Evolutionary conservation across 495 filamentous ascomycete species (phyloP).

Genomic region (Thozetella sp.): DNA sequence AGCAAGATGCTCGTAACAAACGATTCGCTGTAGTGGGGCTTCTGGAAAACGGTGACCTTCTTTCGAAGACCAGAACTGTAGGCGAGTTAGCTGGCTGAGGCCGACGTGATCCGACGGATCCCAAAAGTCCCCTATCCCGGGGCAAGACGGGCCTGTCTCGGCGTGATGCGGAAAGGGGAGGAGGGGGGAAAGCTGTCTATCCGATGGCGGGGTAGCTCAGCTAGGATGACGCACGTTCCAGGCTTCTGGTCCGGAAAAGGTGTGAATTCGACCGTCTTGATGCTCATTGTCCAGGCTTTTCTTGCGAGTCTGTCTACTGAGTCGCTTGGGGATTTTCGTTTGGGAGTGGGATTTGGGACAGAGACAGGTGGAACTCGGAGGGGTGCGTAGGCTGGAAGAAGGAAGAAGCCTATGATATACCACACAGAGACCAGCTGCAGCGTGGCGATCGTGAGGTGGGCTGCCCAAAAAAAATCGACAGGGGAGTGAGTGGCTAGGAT

Average conservation of each 20-base stretch:
- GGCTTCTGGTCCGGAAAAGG: slow-evolving; percentile 96
- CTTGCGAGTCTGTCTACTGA: background rate
- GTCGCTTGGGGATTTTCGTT: background rate
- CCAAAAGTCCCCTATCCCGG: slow-evolving; percentile 5
- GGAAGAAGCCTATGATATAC: background rate
- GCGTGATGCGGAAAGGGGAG: slow-evolving; percentile 25
- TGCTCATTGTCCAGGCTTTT: slow-evolving; percentile 54
- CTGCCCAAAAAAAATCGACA: background rate
- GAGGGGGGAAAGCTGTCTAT: slow-evolving; percentile 29
- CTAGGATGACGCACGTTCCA: slow-evolving; percentile 79
- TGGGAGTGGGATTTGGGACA: background rate
- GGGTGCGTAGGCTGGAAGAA: too few relatives aligned
- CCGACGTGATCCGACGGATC: background rate
- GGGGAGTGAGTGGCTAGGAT: background rate
- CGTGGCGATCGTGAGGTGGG: background rate
- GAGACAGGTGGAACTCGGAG: too few relatives aligned
- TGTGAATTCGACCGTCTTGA: slow-evolving; percentile 74
- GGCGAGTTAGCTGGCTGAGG: background rate
- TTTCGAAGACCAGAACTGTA: slow-evolving; percentile 93
- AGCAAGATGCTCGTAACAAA: slow-evolving; percentile 92
- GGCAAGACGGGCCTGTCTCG: slow-evolving; percentile 3
- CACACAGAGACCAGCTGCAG: background rate
- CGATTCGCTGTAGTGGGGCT: slow-evolving; percentile 92
- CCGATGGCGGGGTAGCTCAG: slow-evolving; percentile 17
- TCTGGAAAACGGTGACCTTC: slow-evolving; percentile 97